Conservation (phyloP, 1,284 basidiomycete genomes). For the Cyathus pygmaeus region DNA sequence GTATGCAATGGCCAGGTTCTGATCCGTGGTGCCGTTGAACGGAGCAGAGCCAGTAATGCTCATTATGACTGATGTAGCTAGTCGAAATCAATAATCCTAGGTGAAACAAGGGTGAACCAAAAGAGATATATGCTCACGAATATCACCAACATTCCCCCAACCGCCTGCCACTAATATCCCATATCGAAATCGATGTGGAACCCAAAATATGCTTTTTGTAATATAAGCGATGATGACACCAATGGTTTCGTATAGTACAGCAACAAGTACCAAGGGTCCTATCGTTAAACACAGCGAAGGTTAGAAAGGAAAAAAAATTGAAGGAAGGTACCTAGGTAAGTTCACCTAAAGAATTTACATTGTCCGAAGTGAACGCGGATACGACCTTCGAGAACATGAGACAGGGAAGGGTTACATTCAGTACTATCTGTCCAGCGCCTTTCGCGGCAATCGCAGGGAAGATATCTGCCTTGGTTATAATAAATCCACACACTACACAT, state of each 20-base stretch:
- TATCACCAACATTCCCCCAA: constrained; percentile 73
- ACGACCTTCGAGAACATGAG: constrained; percentile 84
- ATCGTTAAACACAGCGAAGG: not conserved
- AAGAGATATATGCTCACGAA: constrained; percentile 61
- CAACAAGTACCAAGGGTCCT: constrained; percentile 68
- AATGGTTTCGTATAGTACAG: constrained; percentile 60
- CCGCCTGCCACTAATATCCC: constrained; percentile 71
- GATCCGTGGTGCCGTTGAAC: constrained; percentile 45
- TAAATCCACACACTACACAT: constrained; percentile 64
- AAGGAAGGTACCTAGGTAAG: not conserved
- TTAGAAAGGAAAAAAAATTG: not conserved
- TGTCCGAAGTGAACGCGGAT: constrained; percentile 74
- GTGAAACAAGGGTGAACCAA: not conserved
- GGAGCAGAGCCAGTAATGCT: constrained; percentile 49
- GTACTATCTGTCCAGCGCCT: constrained; percentile 66
- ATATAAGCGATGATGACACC: constrained; percentile 67
- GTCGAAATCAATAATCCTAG: constrained; percentile 3
- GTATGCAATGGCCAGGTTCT: constrained; percentile 71
- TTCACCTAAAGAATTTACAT: constrained; percentile 70
- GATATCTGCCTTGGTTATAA: constrained; percentile 68
- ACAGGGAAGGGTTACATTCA: constrained; percentile 77
- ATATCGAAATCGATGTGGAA: constrained; percentile 78
- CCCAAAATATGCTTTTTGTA: constrained; percentile 76
- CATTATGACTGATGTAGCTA: constrained; percentile 67
- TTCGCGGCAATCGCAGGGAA: constrained; percentile 67